Percentiles rank a stretch among this genome's conserved stretches.
These are phyloP conservation scores for Stemphylium vesicarium DNA, from an alignment of 2,329 filamentous ascomycete genomes.

Conservation along the genomic window DNA sequence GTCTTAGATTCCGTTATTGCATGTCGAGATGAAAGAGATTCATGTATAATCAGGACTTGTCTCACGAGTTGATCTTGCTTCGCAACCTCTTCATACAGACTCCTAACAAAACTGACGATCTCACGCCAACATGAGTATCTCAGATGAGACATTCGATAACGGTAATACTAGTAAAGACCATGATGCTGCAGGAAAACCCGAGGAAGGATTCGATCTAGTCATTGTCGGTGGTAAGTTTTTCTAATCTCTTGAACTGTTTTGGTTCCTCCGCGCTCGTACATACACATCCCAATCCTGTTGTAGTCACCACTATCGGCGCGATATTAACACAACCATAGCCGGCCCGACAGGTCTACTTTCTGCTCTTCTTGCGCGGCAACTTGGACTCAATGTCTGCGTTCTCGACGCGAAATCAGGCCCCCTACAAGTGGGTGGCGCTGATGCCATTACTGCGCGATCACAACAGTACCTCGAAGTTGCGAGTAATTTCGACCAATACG, in stretches of 20 bases:
- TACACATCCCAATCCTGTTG: neutral
- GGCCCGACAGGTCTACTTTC: slow-evolving; percentile 57
- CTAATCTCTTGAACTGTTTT: neutral
- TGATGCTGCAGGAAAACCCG: neutral
- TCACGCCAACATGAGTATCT: neutral
- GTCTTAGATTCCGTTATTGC: neutral
- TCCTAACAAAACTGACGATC: neutral
- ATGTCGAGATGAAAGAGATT: neutral
- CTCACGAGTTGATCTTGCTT: neutral
- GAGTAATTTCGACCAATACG: slow-evolving; percentile 45
- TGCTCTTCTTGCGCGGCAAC: slow-evolving; percentile 52
- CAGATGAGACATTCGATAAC: neutral
- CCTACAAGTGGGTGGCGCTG: slow-evolving; percentile 54
- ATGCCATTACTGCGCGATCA: slow-evolving; percentile 58
- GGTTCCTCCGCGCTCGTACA: neutral
- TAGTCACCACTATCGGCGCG: neutral
- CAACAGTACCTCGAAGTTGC: slow-evolving; percentile 58
- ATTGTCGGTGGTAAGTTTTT: slow-evolving; percentile 23
- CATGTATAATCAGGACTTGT: neutral
- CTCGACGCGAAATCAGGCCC: slow-evolving; percentile 49
- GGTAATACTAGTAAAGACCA: neutral
- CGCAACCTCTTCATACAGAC: neutral
- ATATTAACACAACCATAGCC: slow-evolving; percentile 34
- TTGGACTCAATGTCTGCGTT: slow-evolving; percentile 53
- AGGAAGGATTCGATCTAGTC: slow-evolving; percentile 17